These are phyloP conservation scores for Plasmodium berghei DNA, from an alignment of 169 alveolate genomes.

Conservation along the genomic window DNA sequence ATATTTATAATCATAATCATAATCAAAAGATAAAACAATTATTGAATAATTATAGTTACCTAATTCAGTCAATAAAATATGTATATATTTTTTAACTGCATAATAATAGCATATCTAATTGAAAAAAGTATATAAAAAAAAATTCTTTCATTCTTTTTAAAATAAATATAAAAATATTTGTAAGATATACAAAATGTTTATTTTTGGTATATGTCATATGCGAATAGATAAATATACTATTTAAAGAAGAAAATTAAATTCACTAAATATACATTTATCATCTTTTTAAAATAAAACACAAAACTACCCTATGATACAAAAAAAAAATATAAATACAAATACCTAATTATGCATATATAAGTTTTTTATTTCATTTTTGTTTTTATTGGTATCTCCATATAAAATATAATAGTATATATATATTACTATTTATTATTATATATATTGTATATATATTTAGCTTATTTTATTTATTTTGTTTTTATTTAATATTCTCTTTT, in stretches of 20 bases:
- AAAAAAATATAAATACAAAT: conserved; percentile 37
- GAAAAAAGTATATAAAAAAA: too few relatives aligned
- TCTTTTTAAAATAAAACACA: background rate
- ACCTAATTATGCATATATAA: conserved; percentile 3
- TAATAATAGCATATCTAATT: too few relatives aligned
- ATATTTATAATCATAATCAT: too few relatives aligned
- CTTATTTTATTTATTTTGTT: conserved; percentile 3
- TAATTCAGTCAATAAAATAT: too few relatives aligned
- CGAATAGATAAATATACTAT: conserved; percentile 12
- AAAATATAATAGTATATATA: background rate
- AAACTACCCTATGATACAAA: conserved; percentile 11
- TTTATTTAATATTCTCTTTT: conserved; percentile 14
- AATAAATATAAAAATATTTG: too few relatives aligned
- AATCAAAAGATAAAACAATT: too few relatives aligned
- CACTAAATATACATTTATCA: background rate
- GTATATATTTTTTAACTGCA: too few relatives aligned
- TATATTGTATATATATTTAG: background rate
- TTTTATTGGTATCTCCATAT: background rate
- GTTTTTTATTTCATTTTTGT: conserved; percentile 4
- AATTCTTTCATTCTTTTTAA: too few relatives aligned
- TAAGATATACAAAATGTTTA: background rate
- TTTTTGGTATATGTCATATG: conserved; percentile 1
- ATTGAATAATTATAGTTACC: too few relatives aligned
- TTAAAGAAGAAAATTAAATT: conserved; percentile 18
- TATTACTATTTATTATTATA: background rate